These are phyloP conservation scores for Betula pendula DNA, from an alignment of 306 rosid genomes.

Conservation along the genomic window DNA sequence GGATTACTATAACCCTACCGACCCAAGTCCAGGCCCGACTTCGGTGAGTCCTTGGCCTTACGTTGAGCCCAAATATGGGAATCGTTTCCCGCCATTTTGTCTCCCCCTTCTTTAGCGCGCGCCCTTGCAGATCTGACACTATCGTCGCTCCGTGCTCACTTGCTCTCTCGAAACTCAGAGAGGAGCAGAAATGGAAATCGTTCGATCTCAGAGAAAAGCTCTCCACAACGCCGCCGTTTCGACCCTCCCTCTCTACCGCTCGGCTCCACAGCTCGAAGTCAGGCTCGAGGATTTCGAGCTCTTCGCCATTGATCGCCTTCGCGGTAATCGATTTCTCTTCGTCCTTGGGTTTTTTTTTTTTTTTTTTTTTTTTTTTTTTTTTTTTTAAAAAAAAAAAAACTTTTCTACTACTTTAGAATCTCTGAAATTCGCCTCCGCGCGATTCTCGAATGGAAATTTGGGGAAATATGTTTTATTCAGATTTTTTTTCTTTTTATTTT, in stretches of 20 bases:
- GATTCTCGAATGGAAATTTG: background rate
- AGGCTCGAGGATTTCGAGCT: constrained; percentile 88
- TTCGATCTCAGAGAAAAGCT: constrained; percentile 49
- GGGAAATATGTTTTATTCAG: background rate
- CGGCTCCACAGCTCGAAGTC: constrained; percentile 81
- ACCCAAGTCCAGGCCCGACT: background rate
- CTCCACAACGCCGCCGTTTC: constrained; percentile 33
- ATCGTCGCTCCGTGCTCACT: background rate
- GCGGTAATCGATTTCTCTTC: constrained; percentile 45
- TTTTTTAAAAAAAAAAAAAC: too few species aligned
- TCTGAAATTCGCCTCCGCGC: background rate
- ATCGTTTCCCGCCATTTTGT: constrained; percentile 65
- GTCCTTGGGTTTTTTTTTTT: background rate
- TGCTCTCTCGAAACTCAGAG: background rate
- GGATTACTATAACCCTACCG: too few species aligned
- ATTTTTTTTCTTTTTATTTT: background rate
- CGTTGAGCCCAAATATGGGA: background rate
- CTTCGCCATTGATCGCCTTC: constrained; percentile 90
- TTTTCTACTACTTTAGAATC: background rate
- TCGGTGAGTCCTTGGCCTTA: background rate
- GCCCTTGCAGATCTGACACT: background rate
- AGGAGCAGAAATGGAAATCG: constrained; percentile 45
- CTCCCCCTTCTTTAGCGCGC: constrained; percentile 39
- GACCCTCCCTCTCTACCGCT: constrained; percentile 69
- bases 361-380: too few species aligned